Evolutionary conservation across 345 rosid species (phyloP).

Genomic region (Eucalyptus cloeziana): DNA sequence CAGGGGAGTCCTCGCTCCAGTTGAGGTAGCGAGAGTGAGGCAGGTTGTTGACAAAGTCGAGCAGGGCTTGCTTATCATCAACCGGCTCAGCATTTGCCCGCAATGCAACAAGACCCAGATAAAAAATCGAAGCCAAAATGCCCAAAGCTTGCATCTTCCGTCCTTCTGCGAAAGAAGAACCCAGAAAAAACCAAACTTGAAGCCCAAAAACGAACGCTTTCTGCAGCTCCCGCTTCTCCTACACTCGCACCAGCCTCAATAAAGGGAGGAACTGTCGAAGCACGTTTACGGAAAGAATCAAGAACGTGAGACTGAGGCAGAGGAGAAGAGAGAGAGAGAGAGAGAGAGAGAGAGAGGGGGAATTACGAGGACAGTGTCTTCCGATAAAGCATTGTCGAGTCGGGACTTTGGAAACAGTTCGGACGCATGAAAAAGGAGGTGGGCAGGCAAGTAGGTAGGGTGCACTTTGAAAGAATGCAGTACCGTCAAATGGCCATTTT

Average conservation of each 20-base stretch:
- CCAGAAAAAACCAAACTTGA: neutral
- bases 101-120: neutral
- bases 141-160: neutral
- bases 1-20: conserved; percentile 11
- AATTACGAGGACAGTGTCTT: neutral
- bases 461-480: neutral
- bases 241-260: neutral
- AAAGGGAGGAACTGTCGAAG: neutral
- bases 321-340: neutral
- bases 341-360: neutral
- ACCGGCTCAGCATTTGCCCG: conserved; percentile 11
- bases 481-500: neutral
- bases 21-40: conserved; percentile 6
- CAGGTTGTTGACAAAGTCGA: conserved; percentile 8
- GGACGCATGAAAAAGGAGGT: neutral
- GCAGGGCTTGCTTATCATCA: conserved; percentile 25
- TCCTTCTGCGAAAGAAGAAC: neutral
- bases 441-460: neutral
- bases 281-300: neutral
- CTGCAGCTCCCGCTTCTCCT: neutral
- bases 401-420: neutral
- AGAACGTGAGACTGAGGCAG: neutral
- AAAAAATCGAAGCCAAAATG: neutral
- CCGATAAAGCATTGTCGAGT: neutral
- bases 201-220: neutral